These are phyloP conservation scores for Puccinia horiana DNA, from an alignment of 1,284 basidiomycete genomes.

Conservation along the genomic window DNA sequence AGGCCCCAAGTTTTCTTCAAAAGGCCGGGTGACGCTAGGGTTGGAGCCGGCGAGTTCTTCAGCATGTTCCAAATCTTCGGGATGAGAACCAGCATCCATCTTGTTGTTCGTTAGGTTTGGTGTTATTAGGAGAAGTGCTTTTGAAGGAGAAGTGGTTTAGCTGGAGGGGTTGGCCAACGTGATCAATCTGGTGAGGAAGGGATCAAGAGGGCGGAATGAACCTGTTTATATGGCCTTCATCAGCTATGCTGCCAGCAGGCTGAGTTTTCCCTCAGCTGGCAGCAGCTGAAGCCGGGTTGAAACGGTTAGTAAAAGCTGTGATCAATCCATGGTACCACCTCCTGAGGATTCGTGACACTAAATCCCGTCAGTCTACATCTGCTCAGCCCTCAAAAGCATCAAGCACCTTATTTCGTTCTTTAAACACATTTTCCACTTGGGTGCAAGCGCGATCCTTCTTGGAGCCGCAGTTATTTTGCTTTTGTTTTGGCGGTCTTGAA, in stretches of 20 bases:
- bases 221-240: neutral
- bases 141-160: neutral
- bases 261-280: neutral
- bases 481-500: too few relatives aligned
- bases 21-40: neutral
- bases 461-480: too few relatives aligned
- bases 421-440: too few relatives aligned
- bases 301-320: too few relatives aligned
- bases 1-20: neutral
- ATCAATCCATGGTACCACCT: too few relatives aligned
- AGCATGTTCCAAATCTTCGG: neutral
- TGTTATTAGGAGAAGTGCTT: too few relatives aligned
- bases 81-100: neutral
- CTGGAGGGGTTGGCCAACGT: neutral
- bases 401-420: too few relatives aligned
- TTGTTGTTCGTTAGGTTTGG: neutral
- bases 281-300: too few relatives aligned
- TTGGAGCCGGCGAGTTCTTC: neutral
- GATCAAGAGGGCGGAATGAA: neutral
- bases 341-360: too few relatives aligned
- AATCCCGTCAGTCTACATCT: too few relatives aligned
- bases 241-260: neutral
- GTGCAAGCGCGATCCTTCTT: too few relatives aligned
- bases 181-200: neutral
- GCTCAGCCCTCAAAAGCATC: too few relatives aligned